These are phyloP conservation scores for Pholiota microspora DNA, from an alignment of 768 basidiomycete genomes.

Conservation along the genomic window DNA sequence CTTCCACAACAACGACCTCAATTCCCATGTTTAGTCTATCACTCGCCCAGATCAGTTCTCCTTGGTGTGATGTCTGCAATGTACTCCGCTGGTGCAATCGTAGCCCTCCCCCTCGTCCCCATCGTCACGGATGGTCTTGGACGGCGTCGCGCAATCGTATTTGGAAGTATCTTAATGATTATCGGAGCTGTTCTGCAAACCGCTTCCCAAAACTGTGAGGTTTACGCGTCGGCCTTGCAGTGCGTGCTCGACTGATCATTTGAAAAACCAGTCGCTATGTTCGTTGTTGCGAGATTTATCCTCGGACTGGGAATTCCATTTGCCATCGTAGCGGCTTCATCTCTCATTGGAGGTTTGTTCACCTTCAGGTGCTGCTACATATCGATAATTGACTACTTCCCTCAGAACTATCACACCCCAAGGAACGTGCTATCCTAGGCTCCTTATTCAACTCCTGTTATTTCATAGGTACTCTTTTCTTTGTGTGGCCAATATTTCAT, in stretches of 20 bases:
- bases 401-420: slow-evolving; percentile 63
- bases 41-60: slow-evolving; percentile 50
- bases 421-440: slow-evolving; percentile 64
- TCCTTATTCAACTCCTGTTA: slow-evolving; percentile 65
- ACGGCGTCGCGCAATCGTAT: slow-evolving; percentile 46
- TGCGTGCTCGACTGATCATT: not conserved
- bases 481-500: no score
- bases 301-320: slow-evolving; percentile 61
- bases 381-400: not conserved
- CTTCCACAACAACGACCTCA: not conserved
- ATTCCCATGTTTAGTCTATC: slow-evolving; percentile 38
- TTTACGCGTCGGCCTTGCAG: not conserved
- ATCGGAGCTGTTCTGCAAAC: slow-evolving; percentile 46
- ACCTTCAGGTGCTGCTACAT: not conserved
- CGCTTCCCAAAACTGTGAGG: slow-evolving; percentile 47
- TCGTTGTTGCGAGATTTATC: slow-evolving; percentile 52
- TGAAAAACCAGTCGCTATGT: slow-evolving; percentile 47
- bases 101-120: slow-evolving; percentile 52
- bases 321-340: slow-evolving; percentile 63
- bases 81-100: slow-evolving; percentile 60
- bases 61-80: slow-evolving; percentile 58
- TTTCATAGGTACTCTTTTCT: slow-evolving; percentile 43
- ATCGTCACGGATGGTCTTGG: slow-evolving; percentile 50
- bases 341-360: slow-evolving; percentile 51
- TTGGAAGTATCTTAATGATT: slow-evolving; percentile 50